These are phyloP conservation scores for Comarum palustre DNA, from an alignment of 306 rosid species.

Conservation along the genomic window DNA sequence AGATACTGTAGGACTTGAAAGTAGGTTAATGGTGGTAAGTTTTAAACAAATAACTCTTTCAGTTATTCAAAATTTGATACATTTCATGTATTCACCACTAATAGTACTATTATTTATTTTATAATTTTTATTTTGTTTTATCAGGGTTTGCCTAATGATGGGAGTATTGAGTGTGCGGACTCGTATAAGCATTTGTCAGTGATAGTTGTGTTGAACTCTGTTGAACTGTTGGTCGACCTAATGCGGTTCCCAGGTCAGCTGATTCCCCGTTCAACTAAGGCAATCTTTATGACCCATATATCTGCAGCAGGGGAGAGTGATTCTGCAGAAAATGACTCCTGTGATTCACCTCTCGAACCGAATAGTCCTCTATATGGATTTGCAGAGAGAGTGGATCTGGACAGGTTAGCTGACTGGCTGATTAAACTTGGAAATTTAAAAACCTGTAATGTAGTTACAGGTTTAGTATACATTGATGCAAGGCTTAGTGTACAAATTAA, in stretches of 20 bases:
- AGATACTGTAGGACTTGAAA: constrained; percentile 95
- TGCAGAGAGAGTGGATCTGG: constrained; percentile 72
- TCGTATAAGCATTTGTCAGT: constrained; percentile 90
- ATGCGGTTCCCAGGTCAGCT: constrained; percentile 96
- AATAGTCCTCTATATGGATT: constrained; percentile 94
- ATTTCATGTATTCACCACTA: constrained; percentile 14
- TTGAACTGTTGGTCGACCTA: constrained; percentile 87
- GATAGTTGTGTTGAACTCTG: constrained; percentile 71
- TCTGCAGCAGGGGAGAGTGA: constrained; percentile 98
- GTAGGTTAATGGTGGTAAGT: constrained; percentile 91
- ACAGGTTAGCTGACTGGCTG: constrained; percentile 39
- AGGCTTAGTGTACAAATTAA: constrained; percentile 13
- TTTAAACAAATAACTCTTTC: constrained; percentile 12
- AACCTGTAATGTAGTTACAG: neutral
- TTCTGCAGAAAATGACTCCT: constrained; percentile 98
- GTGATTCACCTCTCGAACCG: constrained; percentile 98
- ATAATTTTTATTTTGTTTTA: neutral
- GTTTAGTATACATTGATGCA: neutral
- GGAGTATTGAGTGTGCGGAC: constrained; percentile 68
- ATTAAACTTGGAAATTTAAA: constrained; percentile 18
- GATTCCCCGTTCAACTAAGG: constrained; percentile 73
- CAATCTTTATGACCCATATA: constrained; percentile 84
- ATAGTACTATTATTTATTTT: constrained; percentile 5
- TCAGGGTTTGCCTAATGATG: constrained; percentile 91
- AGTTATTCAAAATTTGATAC: constrained; percentile 16